Evolutionary conservation across 2,329 filamentous ascomycete species (phyloP).

Genomic region (Penicillium corylophilum): DNA sequence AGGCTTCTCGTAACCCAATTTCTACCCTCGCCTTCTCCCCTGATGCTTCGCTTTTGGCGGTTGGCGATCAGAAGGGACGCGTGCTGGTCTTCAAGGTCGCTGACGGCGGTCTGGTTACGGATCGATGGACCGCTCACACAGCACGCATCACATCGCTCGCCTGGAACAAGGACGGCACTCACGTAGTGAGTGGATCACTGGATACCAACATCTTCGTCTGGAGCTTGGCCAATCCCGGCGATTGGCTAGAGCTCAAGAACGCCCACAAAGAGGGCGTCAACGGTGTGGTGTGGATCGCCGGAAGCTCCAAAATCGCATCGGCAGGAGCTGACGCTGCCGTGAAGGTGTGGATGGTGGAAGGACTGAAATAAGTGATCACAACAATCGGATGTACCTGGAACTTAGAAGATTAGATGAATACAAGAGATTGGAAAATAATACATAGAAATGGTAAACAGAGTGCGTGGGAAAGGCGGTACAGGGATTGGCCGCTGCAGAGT

Average conservation of each 20-base stretch:
- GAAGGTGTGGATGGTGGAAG: constrained; percentile 77
- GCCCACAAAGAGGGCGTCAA: constrained; percentile 96
- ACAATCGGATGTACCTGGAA: background rate
- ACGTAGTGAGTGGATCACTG: constrained; percentile 78
- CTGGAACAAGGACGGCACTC: constrained; percentile 76
- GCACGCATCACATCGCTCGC: constrained; percentile 65
- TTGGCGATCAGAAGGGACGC: constrained; percentile 80
- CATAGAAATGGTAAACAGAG: background rate
- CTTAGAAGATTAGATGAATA: background rate
- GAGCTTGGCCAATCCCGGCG: constrained; percentile 80
- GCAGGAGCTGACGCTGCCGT: constrained; percentile 84
- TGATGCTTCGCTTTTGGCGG: constrained; percentile 74
- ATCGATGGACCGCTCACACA: constrained; percentile 73
- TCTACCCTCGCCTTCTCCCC: constrained; percentile 81
- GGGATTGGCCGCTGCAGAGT: constrained; percentile 9
- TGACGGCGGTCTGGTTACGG: constrained; percentile 72
- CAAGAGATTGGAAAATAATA: background rate
- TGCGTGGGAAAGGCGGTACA: background rate
- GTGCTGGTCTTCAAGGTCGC: constrained; percentile 74
- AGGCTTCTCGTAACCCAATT: constrained; percentile 68
- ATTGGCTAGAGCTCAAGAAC: constrained; percentile 78
- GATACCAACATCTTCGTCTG: constrained; percentile 93
- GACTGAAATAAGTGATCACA: constrained; percentile 38
- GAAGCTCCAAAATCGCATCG: constrained; percentile 67
- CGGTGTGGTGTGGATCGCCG: constrained; percentile 76